Conservation (phyloP, 208 protist species). For the Angomonas deanei region DNA sequence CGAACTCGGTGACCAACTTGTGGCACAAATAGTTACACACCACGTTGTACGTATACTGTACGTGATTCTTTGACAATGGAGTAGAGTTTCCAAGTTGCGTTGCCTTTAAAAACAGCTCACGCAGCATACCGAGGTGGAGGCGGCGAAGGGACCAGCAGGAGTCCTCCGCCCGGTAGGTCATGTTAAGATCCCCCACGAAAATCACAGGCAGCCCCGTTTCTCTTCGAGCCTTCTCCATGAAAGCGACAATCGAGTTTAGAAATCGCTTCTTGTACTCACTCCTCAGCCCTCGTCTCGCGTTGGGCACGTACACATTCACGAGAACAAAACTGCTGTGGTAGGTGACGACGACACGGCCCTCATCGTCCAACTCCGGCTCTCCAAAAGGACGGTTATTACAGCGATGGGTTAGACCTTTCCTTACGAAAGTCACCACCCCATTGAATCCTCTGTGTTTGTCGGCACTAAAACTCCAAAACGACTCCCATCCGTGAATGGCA, state of each 20-base stretch:
- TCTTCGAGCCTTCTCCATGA: slow-evolving; percentile 32
- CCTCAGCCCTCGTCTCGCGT: slow-evolving; percentile 55
- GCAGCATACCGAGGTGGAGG: slow-evolving; percentile 36
- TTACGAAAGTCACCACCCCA: slow-evolving; percentile 80
- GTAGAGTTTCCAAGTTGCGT: slow-evolving; percentile 8
- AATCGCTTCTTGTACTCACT: slow-evolving; percentile 59
- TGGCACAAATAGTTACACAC: slow-evolving; percentile 33
- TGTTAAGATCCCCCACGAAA: slow-evolving; percentile 80
- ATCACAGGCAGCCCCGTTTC: slow-evolving; percentile 64
- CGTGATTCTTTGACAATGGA: slow-evolving; percentile 19
- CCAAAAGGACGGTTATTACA: slow-evolving; percentile 62
- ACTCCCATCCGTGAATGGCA: slow-evolving; percentile 72
- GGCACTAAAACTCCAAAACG: slow-evolving; percentile 74
- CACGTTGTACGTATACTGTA: slow-evolving; percentile 29
- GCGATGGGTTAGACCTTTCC: slow-evolving; percentile 53
- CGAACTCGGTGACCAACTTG: slow-evolving; percentile 2
- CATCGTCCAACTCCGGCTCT: slow-evolving; percentile 67
- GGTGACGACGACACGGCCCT: slow-evolving; percentile 77
- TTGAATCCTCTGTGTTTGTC: slow-evolving; percentile 76
- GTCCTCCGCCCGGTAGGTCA: slow-evolving; percentile 74
- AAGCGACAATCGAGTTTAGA: slow-evolving; percentile 27
- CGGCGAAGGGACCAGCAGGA: slow-evolving; percentile 65
- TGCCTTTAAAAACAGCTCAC: slow-evolving; percentile 16
- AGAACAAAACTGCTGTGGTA: slow-evolving; percentile 72
- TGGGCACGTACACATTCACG: slow-evolving; percentile 88